Evolutionary conservation across 2,329 filamentous ascomycete genomes (phyloP), one percentile per base, ranked within the genome.

Genomic region (Ophiostoma himal-ulmi): DNA sequence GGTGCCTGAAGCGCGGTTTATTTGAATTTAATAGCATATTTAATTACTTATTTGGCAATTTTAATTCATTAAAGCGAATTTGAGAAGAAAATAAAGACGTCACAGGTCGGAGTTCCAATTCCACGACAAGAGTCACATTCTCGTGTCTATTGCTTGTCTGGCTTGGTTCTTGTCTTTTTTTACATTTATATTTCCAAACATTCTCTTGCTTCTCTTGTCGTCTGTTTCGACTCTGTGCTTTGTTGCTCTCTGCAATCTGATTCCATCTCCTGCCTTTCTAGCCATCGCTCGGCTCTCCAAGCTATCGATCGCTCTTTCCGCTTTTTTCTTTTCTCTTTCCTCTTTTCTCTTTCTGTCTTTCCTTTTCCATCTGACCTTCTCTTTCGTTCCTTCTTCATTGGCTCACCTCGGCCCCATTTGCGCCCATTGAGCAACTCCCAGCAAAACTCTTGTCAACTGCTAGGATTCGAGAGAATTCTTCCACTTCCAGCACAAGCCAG

Each of bases 351-450:
- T 30, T 30, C 39, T 44, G 7, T 34, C 26, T 26, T 6, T 57
- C n/a, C n/a, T 20, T 26, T 22, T 64, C 44, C 44, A n/a, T 7
- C 44, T 48, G 44, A 48, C 44, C n/a, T 26, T 57, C 5, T 26
- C 22, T 57, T 57, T 57, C 7, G 52, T 30, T 62, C 57, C 57
- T 34, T 36, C 57, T 62, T 62, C 57, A 62, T 62, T 62, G 57
- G 57, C 14, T 62, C 57, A 11, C 14, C 52, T 36, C 30, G 57
- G 57, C 57, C 52, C 44, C 44, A 48, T 48, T 30, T 60, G 10
- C 54, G 54, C 4, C 54, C 30, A 62, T 62, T 34, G 54, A 22
- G 4, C 54, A 26, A 7, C 26, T 36, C 22, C 11, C 57, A 13
- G 54, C 57, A 20, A 44, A 44, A 14, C 13, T 64, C 14, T 11